Base-by-base conservation (phyloP, 805 yeast genomes). In the Diddensiella santjacobensis region DNA sequence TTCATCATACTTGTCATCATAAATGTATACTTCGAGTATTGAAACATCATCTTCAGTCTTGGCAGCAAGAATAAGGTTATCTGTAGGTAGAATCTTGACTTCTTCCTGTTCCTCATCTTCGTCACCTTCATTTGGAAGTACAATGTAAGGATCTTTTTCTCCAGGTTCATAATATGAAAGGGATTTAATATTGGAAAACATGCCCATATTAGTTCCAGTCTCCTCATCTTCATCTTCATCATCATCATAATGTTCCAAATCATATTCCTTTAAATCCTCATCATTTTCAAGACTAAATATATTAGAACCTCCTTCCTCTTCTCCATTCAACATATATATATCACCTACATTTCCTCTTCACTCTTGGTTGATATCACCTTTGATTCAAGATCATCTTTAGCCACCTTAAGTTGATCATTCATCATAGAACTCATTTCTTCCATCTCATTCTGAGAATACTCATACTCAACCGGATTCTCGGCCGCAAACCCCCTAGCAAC, bases 31-130 rank as follows among this genome's bases (percentile, higher is more conserved):
- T 61, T 93, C 98, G 61, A 93, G 72, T 62, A 84, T 86, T 4
- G 96, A 88, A 40, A 93, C 75, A 43, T 91, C 97, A 66, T 93
- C 99, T 64, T 93, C 98, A 2, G 99, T 93, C 71, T 96, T 83
- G 1, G 97, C 83, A 5, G 96, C 89, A 56, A 93, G 75, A 24
- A 93, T 77, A 71, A 93, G 69, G 64, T 88, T 93, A 67, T 93
- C 99, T 1, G 93, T 83, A 41, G 96, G 91, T 59, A 84, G 82
- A 36, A 93, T 81, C 63, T 87, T 96, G 59, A 82, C 72, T 65
- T 91, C 97, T 54, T 81, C 77, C 59, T 83, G 83, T 54, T 87
- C 96, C 65, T 89, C 95, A 40, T 77, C 76, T 2, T 64, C 62
- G 11, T 88, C 96, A 44, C 77, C 83, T 8, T 73, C 73, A 17